phyloP scores from a whole-genome alignment of 192 early-diverging fungal genomes.

The Umbelopsis vinacea region DNA sequence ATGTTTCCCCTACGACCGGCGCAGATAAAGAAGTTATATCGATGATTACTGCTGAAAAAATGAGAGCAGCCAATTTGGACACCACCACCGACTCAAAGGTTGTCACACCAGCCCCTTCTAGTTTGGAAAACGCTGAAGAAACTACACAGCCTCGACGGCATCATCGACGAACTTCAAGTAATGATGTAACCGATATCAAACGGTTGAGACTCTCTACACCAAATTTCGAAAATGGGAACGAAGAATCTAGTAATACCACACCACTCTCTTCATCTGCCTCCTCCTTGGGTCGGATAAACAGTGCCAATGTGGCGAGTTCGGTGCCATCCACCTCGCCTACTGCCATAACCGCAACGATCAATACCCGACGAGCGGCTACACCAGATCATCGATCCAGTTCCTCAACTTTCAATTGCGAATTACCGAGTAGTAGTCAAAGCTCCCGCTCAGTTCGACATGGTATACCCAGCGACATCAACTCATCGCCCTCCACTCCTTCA shows the following conservation, averaged over 20 bases:
- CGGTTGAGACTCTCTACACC: constrained; percentile 29
- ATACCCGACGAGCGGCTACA: constrained; percentile 24
- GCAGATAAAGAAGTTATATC: neutral
- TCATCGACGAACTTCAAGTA: constrained; percentile 46
- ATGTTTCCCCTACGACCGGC: neutral
- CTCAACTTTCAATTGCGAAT: constrained; percentile 22
- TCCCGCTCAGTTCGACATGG: constrained; percentile 19
- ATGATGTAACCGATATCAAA: constrained; percentile 41
- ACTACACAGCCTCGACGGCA: constrained; percentile 28
- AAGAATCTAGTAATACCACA: constrained; percentile 2
- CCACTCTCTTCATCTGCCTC: constrained; percentile 3
- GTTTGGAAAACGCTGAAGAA: neutral
- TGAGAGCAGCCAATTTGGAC: constrained; percentile 1
- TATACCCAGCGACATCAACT: constrained; percentile 20
- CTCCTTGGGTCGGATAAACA: neutral
- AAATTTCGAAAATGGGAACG: constrained; percentile 3
- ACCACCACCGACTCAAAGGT: neutral
- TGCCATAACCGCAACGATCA: neutral
- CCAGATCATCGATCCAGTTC: constrained; percentile 5
- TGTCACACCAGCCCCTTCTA: neutral
- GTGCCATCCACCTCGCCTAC: neutral
- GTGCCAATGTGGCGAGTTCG: neutral
- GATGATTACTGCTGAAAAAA: constrained; percentile 1
- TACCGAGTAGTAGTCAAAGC: constrained; percentile 18
- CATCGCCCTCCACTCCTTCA: constrained; percentile 10